Percentiles rank a stretch among this genome's conserved stretches.
These are phyloP conservation scores for Apiotrichum gracile DNA, from an alignment of 1,284 basidiomycete genomes.

Conservation along the genomic window DNA sequence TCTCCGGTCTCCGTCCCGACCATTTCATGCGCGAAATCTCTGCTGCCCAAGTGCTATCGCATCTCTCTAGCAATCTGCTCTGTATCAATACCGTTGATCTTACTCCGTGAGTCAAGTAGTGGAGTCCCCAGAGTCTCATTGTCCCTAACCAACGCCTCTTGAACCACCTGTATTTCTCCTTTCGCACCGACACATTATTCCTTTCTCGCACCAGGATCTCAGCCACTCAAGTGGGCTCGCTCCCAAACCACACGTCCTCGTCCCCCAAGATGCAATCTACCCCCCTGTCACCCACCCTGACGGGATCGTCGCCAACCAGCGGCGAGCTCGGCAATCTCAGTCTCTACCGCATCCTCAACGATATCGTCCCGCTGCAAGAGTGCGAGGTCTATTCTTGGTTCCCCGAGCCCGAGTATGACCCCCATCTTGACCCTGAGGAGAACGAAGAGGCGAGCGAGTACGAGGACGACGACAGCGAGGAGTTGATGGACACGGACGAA, in stretches of 20 bases:
- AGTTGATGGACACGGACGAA: constrained; percentile 26
- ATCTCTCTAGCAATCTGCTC: constrained; percentile 29
- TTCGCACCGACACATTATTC: neutral
- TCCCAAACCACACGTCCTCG: neutral
- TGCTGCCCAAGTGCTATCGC: constrained; percentile 49
- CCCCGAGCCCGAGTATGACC: constrained; percentile 91
- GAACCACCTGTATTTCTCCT: neutral
- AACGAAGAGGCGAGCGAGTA: constrained; percentile 53
- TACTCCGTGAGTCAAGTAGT: constrained; percentile 22
- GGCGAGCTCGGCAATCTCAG: constrained; percentile 16
- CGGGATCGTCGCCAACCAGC: constrained; percentile 6
- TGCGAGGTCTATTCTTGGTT: constrained; percentile 95
- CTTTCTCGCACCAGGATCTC: constrained; percentile 1
- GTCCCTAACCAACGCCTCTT: constrained; percentile 6
- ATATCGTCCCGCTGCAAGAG: constrained; percentile 80
- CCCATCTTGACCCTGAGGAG: constrained; percentile 75
- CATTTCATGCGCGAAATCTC: constrained; percentile 82
- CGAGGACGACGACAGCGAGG: constrained; percentile 38
- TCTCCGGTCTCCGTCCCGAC: constrained; percentile 82
- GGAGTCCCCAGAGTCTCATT: constrained; percentile 9
- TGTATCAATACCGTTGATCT: constrained; percentile 21
- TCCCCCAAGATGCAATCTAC: neutral
- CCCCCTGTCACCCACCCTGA: neutral
- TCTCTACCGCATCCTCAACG: constrained; percentile 79
- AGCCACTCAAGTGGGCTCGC: neutral